These are phyloP conservation scores for Pleurotus tuoliensis DNA, from an alignment of 768 basidiomycete genomes.

Conservation along the genomic window DNA sequence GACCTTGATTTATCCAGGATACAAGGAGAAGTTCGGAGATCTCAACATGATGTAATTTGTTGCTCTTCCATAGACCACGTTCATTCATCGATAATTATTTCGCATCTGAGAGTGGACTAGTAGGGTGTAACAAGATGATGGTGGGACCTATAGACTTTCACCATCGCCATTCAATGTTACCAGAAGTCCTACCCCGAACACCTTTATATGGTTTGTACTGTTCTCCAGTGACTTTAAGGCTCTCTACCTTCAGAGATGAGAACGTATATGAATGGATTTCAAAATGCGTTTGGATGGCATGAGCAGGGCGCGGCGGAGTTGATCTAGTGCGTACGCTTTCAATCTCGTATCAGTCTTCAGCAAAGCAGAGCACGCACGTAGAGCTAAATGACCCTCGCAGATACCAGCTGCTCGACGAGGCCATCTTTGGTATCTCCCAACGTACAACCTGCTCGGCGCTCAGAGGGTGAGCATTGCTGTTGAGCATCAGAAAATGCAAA, in stretches of 20 bases:
- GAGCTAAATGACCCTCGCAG: conserved; percentile 77
- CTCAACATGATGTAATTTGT: conserved; percentile 78
- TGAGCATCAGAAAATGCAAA: conserved; percentile 8
- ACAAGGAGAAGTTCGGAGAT: conserved; percentile 97
- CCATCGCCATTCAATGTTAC: conserved; percentile 69
- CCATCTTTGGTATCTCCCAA: conserved; percentile 74
- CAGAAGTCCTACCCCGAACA: conserved; percentile 65
- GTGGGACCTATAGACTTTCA: conserved; percentile 13
- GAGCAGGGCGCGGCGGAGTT: conserved; percentile 59
- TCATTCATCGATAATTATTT: neutral
- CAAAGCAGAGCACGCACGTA: conserved; percentile 34
- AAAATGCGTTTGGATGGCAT: conserved; percentile 70
- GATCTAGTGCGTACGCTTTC: conserved; percentile 15
- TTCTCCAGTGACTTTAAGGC: conserved; percentile 76
- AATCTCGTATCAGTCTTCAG: no score
- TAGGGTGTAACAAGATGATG: neutral
- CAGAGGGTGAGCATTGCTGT: neutral
- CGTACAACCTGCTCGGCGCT: conserved; percentile 49
- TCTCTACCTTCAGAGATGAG: conserved; percentile 81
- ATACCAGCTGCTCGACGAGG: conserved; percentile 66
- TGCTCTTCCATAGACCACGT: neutral
- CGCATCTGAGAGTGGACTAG: conserved; percentile 5
- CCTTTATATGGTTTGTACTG: conserved; percentile 91
- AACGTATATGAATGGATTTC: conserved; percentile 69
- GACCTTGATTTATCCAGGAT: conserved; percentile 40